Evolutionary conservation across 2,329 filamentous ascomycete species (phyloP).

Genomic region (Fusarium sp.): DNA sequence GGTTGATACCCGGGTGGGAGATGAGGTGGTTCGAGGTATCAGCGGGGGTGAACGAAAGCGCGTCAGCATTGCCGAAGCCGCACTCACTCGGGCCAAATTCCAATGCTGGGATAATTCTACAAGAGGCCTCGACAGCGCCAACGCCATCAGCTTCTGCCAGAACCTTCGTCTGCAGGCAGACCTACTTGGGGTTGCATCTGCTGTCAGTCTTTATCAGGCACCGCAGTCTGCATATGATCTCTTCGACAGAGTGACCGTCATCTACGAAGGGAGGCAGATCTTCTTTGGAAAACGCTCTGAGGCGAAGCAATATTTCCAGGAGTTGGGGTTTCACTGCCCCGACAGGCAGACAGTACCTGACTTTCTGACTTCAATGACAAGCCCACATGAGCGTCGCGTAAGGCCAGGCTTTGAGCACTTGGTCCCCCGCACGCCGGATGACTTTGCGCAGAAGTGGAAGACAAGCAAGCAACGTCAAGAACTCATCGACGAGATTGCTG

Average conservation of each 20-base stretch:
- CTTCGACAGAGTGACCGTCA: conserved; percentile 76
- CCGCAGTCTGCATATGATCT: conserved; percentile 68
- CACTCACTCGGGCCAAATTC: background rate
- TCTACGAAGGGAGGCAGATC: conserved; percentile 76
- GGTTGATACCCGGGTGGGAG: background rate
- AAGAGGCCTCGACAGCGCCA: background rate
- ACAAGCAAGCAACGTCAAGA: conserved; percentile 39
- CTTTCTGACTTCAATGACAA: conserved; percentile 58
- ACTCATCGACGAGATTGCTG: conserved; percentile 48
- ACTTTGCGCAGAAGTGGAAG: conserved; percentile 54
- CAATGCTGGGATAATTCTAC: conserved; percentile 1
- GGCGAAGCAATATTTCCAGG: conserved; percentile 72
- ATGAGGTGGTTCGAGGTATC: background rate
- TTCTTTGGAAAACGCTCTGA: conserved; percentile 71
- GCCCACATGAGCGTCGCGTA: conserved; percentile 51
- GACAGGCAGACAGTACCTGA: conserved; percentile 40
- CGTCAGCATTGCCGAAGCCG: background rate
- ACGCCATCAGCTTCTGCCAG: background rate
- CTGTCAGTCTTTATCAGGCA: conserved; percentile 69
- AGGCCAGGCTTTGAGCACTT: conserved; percentile 50
- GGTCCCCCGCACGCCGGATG: conserved; percentile 55
- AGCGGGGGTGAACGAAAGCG: conserved; percentile 1
- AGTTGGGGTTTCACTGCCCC: conserved; percentile 47
- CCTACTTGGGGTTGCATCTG: conserved; percentile 37
- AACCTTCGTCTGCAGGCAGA: conserved; percentile 30